Conservation (phyloP, 441 rosid genomes). For the Populus tomentosa region DNA sequence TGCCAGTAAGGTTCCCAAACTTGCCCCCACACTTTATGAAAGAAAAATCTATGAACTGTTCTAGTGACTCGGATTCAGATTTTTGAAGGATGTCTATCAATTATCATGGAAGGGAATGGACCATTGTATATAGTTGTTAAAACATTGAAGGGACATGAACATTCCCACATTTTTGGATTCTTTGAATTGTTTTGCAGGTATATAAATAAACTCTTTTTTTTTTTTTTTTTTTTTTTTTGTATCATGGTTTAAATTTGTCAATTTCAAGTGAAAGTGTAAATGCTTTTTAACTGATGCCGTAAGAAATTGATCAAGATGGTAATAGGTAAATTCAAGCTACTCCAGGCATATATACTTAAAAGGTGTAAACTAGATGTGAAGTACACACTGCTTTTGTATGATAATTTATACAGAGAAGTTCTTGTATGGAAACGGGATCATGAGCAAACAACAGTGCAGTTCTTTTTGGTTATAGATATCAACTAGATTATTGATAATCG, state of each 20-base stretch:
- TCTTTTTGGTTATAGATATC: too few relatives aligned
- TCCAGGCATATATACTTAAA: too few relatives aligned
- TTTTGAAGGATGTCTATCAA: constrained; percentile 27
- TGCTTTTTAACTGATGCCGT: too few relatives aligned
- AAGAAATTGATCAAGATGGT: too few relatives aligned
- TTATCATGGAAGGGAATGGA: background rate
- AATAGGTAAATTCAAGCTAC: too few relatives aligned
- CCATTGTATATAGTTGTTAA: constrained; percentile 23
- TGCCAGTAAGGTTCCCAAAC: constrained; percentile 58
- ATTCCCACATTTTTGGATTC: background rate
- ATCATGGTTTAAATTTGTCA: background rate
- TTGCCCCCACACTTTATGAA: constrained; percentile 59
- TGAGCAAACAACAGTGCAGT: too few relatives aligned
- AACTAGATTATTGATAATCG: too few relatives aligned
- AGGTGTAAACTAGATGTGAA: too few relatives aligned
- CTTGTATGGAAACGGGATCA: too few relatives aligned
- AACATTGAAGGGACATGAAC: background rate
- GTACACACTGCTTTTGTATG: too few relatives aligned
- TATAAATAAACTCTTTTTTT: background rate
- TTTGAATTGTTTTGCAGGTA: background rate
- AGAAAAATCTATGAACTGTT: constrained; percentile 35
- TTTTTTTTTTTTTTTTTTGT: background rate
- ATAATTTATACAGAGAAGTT: too few relatives aligned
- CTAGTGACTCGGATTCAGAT: constrained; percentile 61
- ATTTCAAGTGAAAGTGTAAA: background rate